These are phyloP conservation scores for Guadua angustifolia DNA, from an alignment of 176 grass and related monocot genomes.

Conservation along the genomic window DNA sequence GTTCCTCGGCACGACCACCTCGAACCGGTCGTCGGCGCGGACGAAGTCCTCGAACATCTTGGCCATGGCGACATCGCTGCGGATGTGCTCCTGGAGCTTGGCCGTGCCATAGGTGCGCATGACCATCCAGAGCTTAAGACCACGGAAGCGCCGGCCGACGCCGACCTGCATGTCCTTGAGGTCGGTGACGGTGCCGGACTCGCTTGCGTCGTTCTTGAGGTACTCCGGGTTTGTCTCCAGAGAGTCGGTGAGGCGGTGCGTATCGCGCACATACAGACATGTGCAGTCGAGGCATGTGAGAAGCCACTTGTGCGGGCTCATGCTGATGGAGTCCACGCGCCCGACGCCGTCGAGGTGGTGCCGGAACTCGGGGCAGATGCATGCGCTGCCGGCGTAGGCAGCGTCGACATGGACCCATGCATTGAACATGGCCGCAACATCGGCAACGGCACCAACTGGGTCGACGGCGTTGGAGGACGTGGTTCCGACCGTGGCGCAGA, in stretches of 20 bases:
- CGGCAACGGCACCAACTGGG: constrained; percentile 41
- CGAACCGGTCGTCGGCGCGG: constrained; percentile 46
- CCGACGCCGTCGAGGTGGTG: constrained; percentile 51
- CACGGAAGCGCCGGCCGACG: constrained; percentile 56
- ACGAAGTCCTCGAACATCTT: constrained; percentile 53
- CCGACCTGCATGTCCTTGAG: constrained; percentile 70
- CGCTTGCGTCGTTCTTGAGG: constrained; percentile 58
- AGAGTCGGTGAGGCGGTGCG: constrained; percentile 18
- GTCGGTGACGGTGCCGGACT: constrained; percentile 53
- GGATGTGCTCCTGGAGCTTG: constrained; percentile 61
- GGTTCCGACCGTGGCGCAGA: constrained; percentile 63
- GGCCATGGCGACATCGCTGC: constrained; percentile 67
- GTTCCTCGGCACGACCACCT: constrained; percentile 37
- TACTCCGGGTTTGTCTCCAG: constrained; percentile 62
- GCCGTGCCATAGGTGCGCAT: constrained; percentile 42
- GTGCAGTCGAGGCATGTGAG: constrained; percentile 53
- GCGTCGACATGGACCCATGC: constrained; percentile 70
- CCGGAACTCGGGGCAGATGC: constrained; percentile 72
- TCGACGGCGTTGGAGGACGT: constrained; percentile 63
- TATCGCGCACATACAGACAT: constrained; percentile 47
- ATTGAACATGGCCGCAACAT: constrained; percentile 23
- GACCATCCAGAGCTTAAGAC: constrained; percentile 68
- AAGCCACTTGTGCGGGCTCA: constrained; percentile 61
- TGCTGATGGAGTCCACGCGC: constrained; percentile 45
- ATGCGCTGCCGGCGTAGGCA: constrained; percentile 58